Evolutionary conservation across 1,284 basidiomycete species (phyloP).

Genomic region (Naganishia liquefaciens): DNA sequence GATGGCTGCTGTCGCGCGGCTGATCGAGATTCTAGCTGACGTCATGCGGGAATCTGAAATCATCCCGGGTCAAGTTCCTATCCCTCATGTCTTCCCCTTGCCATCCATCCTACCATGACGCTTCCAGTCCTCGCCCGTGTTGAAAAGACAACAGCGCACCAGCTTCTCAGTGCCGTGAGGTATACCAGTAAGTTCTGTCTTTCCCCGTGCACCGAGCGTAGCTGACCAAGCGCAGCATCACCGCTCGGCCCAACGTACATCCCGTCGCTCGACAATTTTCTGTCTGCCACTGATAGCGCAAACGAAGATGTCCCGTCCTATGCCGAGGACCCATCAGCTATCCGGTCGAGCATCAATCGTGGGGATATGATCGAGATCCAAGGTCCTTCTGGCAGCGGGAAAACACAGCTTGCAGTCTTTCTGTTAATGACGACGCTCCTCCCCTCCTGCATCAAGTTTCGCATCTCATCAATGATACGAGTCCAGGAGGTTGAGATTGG

Average conservation of each 20-base stretch:
- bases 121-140: no score
- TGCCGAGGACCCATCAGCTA: background rate
- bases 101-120: no score
- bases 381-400: conserved; percentile 49
- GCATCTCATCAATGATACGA: background rate
- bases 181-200: conserved; percentile 25
- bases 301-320: background rate
- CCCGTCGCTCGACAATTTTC: conserved; percentile 42
- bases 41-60: no score
- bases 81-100: no score
- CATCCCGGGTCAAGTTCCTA: no score
- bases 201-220: no score
- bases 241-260: conserved; percentile 51
- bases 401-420: conserved; percentile 37
- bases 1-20: no score
- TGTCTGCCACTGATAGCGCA: conserved; percentile 37
- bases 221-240: conserved; percentile 35
- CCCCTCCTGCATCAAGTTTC: conserved; percentile 5
- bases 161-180: conserved; percentile 29
- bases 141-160: background rate
- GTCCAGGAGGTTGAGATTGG: conserved; percentile 36
- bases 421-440: conserved; percentile 31
- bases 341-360: conserved; percentile 43
- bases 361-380: conserved; percentile 52
- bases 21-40: no score